These are phyloP conservation scores for Gossypium rotundifolium DNA, from an alignment of 345 rosid genomes.

Conservation along the genomic window DNA sequence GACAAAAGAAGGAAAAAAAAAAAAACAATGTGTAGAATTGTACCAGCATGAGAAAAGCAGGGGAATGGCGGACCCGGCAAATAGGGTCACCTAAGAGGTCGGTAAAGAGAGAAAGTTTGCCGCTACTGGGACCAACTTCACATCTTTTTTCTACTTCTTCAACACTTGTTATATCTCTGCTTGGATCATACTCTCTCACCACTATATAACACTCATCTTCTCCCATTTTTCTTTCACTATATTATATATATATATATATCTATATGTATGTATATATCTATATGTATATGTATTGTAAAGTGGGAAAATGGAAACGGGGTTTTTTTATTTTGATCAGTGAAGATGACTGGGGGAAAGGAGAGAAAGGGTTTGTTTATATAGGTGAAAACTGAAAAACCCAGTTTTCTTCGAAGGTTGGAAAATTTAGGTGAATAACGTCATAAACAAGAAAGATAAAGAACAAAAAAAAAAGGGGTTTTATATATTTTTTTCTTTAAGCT, in stretches of 20 bases:
- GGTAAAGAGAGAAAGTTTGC: conserved; percentile 73
- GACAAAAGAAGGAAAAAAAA: not conserved
- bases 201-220: conserved; percentile 28
- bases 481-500: not conserved
- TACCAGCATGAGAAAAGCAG: conserved; percentile 96
- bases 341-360: not conserved
- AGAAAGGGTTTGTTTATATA: not conserved
- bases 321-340: no score
- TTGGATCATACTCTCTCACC: conserved; percentile 70
- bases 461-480: not conserved
- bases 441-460: conserved; percentile 16
- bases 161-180: conserved; percentile 46
- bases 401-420: conserved; percentile 19
- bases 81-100: conserved; percentile 98
- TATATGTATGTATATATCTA: no score
- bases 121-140: conserved; percentile 72
- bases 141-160: conserved; percentile 81
- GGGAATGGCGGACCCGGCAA: conserved; percentile 97
- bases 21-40: not conserved
- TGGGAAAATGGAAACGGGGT: no score
- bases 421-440: conserved; percentile 13
- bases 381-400: conserved; percentile 2
- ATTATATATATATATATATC: no score
- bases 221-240: conserved; percentile 6
- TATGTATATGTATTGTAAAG: no score